These are phyloP conservation scores for Acer saccharum DNA, from an alignment of 345 rosid species.

Conservation along the genomic window DNA sequence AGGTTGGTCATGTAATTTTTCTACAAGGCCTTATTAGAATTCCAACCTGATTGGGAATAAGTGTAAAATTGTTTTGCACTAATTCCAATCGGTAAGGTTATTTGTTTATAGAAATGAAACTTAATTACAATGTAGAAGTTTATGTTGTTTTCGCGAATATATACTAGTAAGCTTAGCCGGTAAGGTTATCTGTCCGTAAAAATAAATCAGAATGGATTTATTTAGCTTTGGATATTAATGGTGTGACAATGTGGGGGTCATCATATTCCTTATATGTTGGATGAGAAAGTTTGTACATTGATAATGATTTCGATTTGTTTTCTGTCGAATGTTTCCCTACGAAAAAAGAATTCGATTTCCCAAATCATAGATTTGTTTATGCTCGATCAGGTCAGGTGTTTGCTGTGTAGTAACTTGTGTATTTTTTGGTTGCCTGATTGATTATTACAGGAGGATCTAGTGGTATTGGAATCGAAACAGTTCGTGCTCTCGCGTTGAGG, in stretches of 20 bases:
- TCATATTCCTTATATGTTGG: not conserved
- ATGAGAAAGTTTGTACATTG: not conserved
- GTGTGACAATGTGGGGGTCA: not conserved
- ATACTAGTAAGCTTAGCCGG: not conserved
- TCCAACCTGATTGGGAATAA: no score
- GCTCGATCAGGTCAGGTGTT: not conserved
- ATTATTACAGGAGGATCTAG: not conserved
- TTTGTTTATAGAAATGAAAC: no score
- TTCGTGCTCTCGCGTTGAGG: not conserved
- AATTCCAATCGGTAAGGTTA: no score
- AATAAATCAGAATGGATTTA: not conserved
- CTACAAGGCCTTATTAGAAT: no score
- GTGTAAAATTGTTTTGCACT: no score
- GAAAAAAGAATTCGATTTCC: not conserved
- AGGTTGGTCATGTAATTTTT: no score
- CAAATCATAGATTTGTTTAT: not conserved
- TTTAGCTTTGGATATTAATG: not conserved
- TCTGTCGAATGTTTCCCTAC: not conserved
- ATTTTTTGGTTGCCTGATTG: not conserved
- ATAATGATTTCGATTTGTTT: not conserved
- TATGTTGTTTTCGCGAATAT: not conserved
- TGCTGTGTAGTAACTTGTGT: not conserved
- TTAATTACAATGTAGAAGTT: no score
- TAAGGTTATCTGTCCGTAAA: no score
- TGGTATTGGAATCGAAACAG: slow-evolving; percentile 1